Evolutionary conservation across 2,329 filamentous ascomycete genomes (phyloP).

Genomic region (Arthrobotrys entomopaga): DNA sequence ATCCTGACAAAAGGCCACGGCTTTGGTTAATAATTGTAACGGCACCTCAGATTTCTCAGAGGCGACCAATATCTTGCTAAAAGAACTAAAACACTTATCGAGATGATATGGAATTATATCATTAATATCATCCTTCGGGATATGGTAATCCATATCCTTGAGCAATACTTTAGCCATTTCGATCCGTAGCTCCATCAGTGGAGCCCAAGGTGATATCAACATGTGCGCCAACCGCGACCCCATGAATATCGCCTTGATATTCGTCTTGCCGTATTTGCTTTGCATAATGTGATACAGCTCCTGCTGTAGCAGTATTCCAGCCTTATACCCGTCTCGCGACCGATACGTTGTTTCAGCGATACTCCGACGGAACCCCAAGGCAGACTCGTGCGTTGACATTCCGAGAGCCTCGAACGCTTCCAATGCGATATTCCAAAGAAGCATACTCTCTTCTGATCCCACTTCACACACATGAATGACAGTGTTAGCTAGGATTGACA

Average conservation of each 20-base stretch:
- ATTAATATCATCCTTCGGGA: conserved; percentile 2
- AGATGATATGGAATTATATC: conserved; percentile 10
- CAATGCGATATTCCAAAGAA: conserved; percentile 10
- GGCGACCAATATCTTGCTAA: background rate
- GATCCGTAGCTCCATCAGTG: background rate
- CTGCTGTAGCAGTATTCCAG: conserved; percentile 5
- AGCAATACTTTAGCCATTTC: conserved; percentile 1
- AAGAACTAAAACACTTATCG: conserved; percentile 1
- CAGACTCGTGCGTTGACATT: background rate
- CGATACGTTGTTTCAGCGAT: conserved; percentile 13
- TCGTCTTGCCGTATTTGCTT: background rate
- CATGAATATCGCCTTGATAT: conserved; percentile 10
- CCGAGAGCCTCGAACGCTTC: conserved; percentile 7
- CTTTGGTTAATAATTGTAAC: conserved; percentile 9
- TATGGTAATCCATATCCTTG: conserved; percentile 7
- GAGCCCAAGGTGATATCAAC: conserved; percentile 6
- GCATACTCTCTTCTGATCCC: conserved; percentile 3
- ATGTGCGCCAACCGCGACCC: conserved; percentile 11
- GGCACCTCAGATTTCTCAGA: background rate
- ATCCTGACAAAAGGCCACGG: conserved; percentile 13
- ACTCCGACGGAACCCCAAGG: background rate
- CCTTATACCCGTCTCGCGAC: background rate
- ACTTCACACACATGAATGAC: conserved; percentile 3
- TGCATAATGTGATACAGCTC: conserved; percentile 2
- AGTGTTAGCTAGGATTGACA: conserved; percentile 12